Percentiles rank a stretch among this genome's conserved stretches.
phyloP scores from a whole-genome alignment of 148 eudicot species.

The Spergularia bocconei region DNA sequence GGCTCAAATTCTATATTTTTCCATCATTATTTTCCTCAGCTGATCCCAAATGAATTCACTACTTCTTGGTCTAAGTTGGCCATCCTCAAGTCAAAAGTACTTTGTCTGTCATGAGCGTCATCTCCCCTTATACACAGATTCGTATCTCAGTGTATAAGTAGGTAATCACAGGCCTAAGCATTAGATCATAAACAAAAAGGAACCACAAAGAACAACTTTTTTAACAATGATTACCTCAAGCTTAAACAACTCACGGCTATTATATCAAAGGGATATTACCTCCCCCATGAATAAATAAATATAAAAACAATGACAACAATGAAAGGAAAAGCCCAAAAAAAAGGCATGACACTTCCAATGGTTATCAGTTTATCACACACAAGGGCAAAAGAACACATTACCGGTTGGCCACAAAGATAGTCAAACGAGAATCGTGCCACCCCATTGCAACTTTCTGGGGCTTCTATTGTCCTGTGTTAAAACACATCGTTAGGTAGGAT shows the following conservation, averaged over 20 bases:
- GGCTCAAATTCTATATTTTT: background rate
- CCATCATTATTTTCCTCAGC: background rate
- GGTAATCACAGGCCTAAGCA: background rate
- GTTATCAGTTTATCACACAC: background rate
- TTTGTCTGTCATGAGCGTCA: background rate
- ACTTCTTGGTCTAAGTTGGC: too few relatives aligned
- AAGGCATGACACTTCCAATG: too few relatives aligned
- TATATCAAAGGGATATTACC: background rate
- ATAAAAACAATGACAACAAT: too few relatives aligned
- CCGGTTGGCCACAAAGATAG: conserved; percentile 88
- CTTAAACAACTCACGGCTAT: background rate
- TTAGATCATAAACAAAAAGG: background rate
- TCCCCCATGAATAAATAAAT: background rate
- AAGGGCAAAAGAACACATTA: conserved; percentile 28
- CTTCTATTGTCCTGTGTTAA: conserved; percentile 60
- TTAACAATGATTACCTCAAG: background rate
- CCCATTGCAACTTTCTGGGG: conserved; percentile 82
- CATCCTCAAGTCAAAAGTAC: background rate
- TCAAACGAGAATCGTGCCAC: conserved; percentile 83
- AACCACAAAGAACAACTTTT: background rate
- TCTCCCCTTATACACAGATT: background rate
- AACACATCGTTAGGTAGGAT: conserved; percentile 3
- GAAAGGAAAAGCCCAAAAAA: too few relatives aligned
- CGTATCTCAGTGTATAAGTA: background rate
- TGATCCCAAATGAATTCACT: too few relatives aligned